phyloP scores from a whole-genome alignment of 345 rosid genomes.

The Salix viminalis region DNA sequence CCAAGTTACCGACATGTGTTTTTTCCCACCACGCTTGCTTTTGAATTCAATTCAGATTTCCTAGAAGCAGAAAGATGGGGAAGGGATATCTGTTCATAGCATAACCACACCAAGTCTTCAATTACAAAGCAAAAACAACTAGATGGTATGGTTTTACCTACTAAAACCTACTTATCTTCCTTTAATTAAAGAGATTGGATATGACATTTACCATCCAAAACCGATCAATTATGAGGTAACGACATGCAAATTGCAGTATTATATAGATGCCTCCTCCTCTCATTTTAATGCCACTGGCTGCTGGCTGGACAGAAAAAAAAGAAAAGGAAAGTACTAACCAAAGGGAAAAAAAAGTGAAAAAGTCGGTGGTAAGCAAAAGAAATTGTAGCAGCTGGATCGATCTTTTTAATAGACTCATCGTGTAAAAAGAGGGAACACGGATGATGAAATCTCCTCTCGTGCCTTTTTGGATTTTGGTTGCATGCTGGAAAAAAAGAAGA shows the following conservation, averaged over 20 bases:
- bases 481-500: background rate
- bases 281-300: background rate
- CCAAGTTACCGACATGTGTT: too few relatives aligned
- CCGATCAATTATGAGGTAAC: background rate
- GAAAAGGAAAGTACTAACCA: background rate
- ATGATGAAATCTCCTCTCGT: conserved; percentile 31
- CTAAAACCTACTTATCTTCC: background rate
- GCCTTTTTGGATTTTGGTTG: conserved; percentile 25
- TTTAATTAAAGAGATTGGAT: background rate
- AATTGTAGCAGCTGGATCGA: background rate
- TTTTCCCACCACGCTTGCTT: too few relatives aligned
- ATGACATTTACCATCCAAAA: background rate
- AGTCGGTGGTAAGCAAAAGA: conserved; percentile 9
- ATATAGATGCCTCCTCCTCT: background rate
- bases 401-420: background rate
- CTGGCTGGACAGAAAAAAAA: background rate
- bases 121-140: too few relatives aligned
- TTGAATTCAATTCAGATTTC: too few relatives aligned
- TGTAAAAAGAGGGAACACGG: conserved; percentile 9
- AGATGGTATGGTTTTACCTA: background rate
- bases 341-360: background rate
- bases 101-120: background rate
- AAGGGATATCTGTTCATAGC: background rate
- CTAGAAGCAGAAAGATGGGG: background rate
- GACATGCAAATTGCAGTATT: background rate